Percentiles rank a stretch among this genome's conserved stretches.
These are phyloP conservation scores for Sporothrix pseudoabietina DNA, from an alignment of 2,329 filamentous ascomycete species.

Conservation along the genomic window DNA sequence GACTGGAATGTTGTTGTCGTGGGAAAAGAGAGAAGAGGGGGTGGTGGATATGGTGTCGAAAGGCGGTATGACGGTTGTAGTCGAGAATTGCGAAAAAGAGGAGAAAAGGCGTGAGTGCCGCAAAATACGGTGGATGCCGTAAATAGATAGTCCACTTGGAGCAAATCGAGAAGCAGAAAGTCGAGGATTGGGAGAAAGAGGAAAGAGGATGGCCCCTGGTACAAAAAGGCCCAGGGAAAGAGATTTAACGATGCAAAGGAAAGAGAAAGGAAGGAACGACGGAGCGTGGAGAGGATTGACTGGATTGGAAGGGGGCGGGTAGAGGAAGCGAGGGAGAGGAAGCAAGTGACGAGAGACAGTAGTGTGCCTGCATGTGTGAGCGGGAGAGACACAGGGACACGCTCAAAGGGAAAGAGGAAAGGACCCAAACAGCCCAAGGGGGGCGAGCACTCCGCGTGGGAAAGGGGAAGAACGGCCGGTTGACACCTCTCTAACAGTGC, in stretches of 20 bases:
- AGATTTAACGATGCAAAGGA: conserved; percentile 2
- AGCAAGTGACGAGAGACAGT: conserved; percentile 21
- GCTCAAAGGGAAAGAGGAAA: background rate
- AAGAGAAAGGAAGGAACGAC: conserved; percentile 5
- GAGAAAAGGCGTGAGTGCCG: background rate
- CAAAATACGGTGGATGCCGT: background rate
- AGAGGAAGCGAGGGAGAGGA: conserved; percentile 18
- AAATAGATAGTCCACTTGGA: background rate
- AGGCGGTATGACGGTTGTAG: conserved; percentile 12
- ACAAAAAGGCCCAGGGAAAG: background rate
- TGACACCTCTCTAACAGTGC: background rate
- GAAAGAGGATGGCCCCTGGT: background rate
- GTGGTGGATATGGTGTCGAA: background rate
- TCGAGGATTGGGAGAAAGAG: background rate
- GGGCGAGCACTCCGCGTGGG: conserved; percentile 11
- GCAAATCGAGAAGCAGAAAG: background rate
- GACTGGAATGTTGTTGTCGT: conserved; percentile 19
- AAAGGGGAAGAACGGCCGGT: background rate
- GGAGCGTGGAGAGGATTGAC: background rate
- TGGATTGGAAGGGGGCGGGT: conserved; percentile 7
- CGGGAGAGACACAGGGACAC: background rate
- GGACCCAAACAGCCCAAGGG: too few species aligned
- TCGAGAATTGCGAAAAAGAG: background rate
- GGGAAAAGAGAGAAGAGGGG: conserved; percentile 1
- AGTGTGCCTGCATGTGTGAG: background rate